Conservation (phyloP, 2,329 filamentous ascomycete species). For the Aspergillus sp. region DNA sequence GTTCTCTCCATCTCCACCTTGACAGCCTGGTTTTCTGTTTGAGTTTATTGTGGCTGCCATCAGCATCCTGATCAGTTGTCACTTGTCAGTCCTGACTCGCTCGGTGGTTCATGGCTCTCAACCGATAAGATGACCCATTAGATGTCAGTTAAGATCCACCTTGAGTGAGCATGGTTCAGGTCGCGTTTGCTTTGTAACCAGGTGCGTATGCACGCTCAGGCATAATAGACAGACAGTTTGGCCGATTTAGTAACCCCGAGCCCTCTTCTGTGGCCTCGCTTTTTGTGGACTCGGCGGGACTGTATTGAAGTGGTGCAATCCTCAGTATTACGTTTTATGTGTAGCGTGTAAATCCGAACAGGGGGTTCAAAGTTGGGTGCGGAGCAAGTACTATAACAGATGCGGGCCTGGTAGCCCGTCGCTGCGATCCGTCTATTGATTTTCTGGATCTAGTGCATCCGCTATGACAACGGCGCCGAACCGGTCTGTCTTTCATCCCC, state of each 20-base stretch:
- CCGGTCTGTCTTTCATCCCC: no score
- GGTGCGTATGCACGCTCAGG: background rate
- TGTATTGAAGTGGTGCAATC: no score
- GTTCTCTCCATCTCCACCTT: background rate
- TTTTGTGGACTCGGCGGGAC: background rate
- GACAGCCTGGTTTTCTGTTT: background rate
- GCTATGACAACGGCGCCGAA: no score
- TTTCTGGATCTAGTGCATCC: no score
- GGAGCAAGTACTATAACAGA: no score
- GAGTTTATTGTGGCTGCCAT: background rate
- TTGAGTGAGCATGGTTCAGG: no score
- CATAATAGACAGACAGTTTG: background rate
- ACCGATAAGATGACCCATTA: background rate
- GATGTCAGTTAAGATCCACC: background rate
- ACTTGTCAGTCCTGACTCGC: background rate
- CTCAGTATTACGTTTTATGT: no score
- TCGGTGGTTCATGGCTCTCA: background rate
- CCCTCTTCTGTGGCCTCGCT: background rate
- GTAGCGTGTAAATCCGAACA: no score
- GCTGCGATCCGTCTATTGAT: no score
- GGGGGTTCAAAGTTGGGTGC: no score
- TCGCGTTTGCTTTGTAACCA: no score
- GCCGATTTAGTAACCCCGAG: background rate
- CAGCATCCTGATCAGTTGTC: background rate
- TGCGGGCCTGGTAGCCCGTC: no score